Base-by-base conservation (phyloP, 2,329 filamentous ascomycete species). In the Aspergillus flavus region DNA sequence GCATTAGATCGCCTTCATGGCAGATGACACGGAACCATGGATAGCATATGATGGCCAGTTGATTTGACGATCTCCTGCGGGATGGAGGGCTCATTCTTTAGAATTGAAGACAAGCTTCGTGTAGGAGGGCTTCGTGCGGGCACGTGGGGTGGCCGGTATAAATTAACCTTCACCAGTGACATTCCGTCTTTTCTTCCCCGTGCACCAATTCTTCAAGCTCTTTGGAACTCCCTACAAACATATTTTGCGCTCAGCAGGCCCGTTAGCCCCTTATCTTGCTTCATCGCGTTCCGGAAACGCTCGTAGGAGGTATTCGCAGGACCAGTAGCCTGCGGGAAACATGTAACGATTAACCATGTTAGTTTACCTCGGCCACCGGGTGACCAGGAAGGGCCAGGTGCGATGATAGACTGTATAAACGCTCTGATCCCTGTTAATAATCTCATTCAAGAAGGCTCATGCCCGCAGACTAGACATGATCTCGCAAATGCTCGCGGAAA, bases 141-240 rank as follows among this genome's bases (percentile, higher is more conserved):
- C 64, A 65, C 64, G 64, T 65, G 64, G 48, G 26, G 16, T 11
- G 9, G 9, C 48, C 56, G 59, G 28, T 54, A 34, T 30, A 12
- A 10, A 43, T 36, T 23, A 19, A 11, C 16, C 45, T 48, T 52
- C 28, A 52, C 48, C 62, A 64, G 56, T 62, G 43, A 57, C 52
- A 62, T 45, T 59, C 60, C 56, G 7, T 34, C 19, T 41, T n/a
- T 23, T 16, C 50, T 43, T 57, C 62, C 62, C 59, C 60, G 62
- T 64, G 62, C 62, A 59, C 21, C 43, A 59, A 64, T 30, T n/a
- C 45, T n/a, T 36, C 34, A 30, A 53, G 30, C 50, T 64, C 21
- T 62, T 52, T 64, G 59, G 62, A 34, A 28, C 55, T 59, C 16
- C 30, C 21, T 14, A 23, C 26, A 21, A 48, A 39, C 23, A 26